A percentile compares a stretch with the other conserved stretches of the same genome.
These are phyloP conservation scores for Saccharomyces uvarum DNA, from an alignment of 1,139 yeast species.

Conservation along the genomic window DNA sequence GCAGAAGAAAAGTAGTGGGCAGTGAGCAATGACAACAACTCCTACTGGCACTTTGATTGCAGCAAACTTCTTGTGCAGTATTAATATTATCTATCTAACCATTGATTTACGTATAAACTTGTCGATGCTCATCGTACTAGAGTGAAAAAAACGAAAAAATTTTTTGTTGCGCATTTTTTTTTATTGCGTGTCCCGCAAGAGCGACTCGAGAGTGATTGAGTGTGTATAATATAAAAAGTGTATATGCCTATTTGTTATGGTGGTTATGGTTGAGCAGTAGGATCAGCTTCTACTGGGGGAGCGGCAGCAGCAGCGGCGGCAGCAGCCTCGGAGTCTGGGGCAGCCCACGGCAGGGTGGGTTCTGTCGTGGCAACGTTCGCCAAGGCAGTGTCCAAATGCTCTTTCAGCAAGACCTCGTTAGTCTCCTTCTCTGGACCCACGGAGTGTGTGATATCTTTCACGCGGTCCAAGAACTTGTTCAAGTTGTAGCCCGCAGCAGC, in stretches of 20 bases:
- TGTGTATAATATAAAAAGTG: not conserved
- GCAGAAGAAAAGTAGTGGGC: not conserved
- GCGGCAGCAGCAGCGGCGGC: conserved; percentile 1
- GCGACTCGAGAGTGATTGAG: not conserved
- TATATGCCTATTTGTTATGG: not conserved
- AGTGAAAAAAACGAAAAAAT: not conserved
- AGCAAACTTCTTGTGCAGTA: not conserved
- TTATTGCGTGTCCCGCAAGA: not conserved
- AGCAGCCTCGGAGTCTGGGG: conserved; percentile 10
- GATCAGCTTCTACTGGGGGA: not conserved
- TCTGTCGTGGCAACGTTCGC: conserved; percentile 28
- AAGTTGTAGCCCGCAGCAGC: conserved; percentile 82
- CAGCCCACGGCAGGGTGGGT: conserved; percentile 29
- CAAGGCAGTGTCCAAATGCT: conserved; percentile 23
- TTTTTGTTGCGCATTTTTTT: not conserved
- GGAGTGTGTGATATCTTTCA: conserved; percentile 44
- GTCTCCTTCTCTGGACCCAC: conserved; percentile 26
- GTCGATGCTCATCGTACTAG: not conserved
- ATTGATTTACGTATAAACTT: not conserved
- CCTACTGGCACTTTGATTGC: not conserved
- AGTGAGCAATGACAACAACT: not conserved
- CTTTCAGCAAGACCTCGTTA: conserved; percentile 24
- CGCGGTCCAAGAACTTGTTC: conserved; percentile 54
- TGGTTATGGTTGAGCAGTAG: not conserved
- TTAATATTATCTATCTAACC: not conserved